A percentile compares a stretch with the other conserved stretches of the same genome.
These are phyloP conservation scores for Globisporangium sylvaticum DNA, from an alignment of 352 stramenopile species.

Conservation along the genomic window DNA sequence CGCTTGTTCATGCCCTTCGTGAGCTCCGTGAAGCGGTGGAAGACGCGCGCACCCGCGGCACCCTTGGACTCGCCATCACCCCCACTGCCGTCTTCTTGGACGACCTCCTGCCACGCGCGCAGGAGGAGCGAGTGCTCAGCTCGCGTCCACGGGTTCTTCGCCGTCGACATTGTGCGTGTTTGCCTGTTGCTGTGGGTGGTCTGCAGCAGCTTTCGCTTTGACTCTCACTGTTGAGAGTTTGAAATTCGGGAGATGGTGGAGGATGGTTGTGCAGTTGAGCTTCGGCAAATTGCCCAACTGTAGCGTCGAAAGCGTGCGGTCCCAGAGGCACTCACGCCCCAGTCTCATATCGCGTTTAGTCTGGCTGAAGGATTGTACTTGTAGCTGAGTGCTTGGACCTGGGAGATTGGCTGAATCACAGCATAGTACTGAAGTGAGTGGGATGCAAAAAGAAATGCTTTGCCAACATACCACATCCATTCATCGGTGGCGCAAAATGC, in stretches of 20 bases:
- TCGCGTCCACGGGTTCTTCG: neutral
- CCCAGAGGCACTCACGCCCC: neutral
- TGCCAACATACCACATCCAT: too few species aligned
- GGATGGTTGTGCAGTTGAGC: neutral
- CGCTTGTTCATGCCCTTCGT: neutral
- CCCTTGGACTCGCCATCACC: neutral
- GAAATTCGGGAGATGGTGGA: neutral
- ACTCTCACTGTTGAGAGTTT: neutral
- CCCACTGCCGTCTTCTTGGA: neutral
- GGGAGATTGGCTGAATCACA: too few species aligned
- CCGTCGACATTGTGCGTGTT: neutral
- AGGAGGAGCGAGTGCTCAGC: conserved; percentile 4
- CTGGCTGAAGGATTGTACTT: neutral
- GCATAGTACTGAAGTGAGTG: too few species aligned
- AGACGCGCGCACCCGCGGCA: neutral
- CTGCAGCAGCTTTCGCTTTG: neutral
- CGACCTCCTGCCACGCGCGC: neutral
- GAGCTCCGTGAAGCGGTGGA: neutral
- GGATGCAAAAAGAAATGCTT: too few species aligned
- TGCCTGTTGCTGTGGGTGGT: neutral
- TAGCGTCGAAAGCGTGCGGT: neutral
- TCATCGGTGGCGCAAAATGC: too few species aligned
- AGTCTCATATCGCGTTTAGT: neutral
- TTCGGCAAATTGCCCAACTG: neutral
- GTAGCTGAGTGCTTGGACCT: neutral